Conservation (phyloP, 495 filamentous ascomycete genomes). For the Penicillium argentinense region DNA sequence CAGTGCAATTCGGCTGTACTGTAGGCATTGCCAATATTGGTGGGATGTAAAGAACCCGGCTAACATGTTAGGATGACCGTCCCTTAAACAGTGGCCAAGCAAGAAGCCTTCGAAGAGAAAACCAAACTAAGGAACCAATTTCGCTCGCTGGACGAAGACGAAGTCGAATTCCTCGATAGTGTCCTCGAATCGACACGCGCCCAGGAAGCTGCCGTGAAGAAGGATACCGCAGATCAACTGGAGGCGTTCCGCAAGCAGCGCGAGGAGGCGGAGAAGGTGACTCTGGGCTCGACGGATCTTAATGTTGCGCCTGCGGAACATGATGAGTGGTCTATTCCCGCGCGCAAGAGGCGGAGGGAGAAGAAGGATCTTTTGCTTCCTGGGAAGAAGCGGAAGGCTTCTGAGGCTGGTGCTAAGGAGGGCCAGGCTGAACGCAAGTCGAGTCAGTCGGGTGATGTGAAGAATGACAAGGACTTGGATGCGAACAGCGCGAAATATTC, state of each 20-base stretch:
- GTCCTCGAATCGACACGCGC: conserved; percentile 66
- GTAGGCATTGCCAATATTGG: no score
- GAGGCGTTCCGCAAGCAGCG: conserved; percentile 67
- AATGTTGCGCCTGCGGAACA: conserved; percentile 40
- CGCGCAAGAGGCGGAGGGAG: conserved; percentile 59
- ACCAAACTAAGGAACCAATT: conserved; percentile 89
- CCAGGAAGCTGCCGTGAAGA: conserved; percentile 71
- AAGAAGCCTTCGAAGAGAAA: conserved; percentile 94
- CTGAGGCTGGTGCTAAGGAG: conserved; percentile 1
- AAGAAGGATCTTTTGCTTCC: conserved; percentile 55
- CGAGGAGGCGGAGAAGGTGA: conserved; percentile 60
- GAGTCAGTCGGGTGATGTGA: no score
- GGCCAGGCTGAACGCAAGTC: no score
- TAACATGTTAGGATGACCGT: conserved; percentile 55
- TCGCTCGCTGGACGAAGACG: conserved; percentile 87
- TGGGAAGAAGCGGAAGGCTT: conserved; percentile 58
- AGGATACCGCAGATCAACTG: conserved; percentile 73
- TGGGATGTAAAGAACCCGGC: conserved; percentile 21
- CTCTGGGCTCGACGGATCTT: conserved; percentile 37
- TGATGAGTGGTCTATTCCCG: conserved; percentile 54
- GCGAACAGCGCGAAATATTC: neutral
- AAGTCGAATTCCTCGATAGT: conserved; percentile 86
- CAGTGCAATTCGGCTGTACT: neutral
- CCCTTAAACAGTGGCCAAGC: conserved; percentile 71
- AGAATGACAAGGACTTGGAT: no score